Evolutionary conservation across 176 grass and related monocot genomes (phyloP).

Genomic region (Carex littledalei): DNA sequence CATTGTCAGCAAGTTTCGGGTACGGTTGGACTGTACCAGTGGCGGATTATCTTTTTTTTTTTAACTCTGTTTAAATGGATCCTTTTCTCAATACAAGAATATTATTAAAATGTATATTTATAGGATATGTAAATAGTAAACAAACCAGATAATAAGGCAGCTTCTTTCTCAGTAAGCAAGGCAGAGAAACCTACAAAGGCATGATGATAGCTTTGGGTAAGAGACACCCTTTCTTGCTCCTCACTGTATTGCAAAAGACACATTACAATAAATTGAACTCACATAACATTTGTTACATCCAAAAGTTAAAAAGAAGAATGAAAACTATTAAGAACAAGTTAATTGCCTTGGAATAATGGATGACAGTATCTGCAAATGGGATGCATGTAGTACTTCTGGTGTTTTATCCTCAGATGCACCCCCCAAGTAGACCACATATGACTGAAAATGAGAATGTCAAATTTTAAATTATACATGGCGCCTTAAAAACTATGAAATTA

Average conservation of each 20-base stretch:
- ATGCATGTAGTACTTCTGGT: slow-evolving; percentile 35
- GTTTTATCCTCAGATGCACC: slow-evolving; percentile 21
- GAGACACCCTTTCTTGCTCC: slow-evolving; percentile 45
- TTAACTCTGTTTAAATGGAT: not conserved
- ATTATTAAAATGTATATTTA: not conserved
- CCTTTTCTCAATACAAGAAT: not conserved
- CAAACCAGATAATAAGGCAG: slow-evolving; percentile 60
- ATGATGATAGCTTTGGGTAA: slow-evolving; percentile 88
- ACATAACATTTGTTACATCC: not conserved
- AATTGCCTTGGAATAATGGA: slow-evolving; percentile 48
- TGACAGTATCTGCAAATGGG: slow-evolving; percentile 74
- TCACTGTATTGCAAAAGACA: slow-evolving; percentile 27
- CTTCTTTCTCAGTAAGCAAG: slow-evolving; percentile 74
- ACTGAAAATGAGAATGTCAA: slow-evolving; percentile 30
- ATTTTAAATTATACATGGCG: not conserved
- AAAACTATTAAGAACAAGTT: not conserved
- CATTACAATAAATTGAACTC: not conserved
- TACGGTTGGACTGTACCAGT: not conserved
- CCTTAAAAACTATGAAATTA: not conserved
- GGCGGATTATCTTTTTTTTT: not conserved
- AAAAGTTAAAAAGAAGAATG: not conserved
- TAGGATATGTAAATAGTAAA: not conserved
- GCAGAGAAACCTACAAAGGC: slow-evolving; percentile 80
- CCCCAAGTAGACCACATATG: slow-evolving; percentile 92
- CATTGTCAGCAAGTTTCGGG: not conserved